A percentile compares a stretch with the other conserved stretches of the same genome.
These are phyloP conservation scores for Penicillium fuscoglaucum DNA, from an alignment of 2,329 filamentous ascomycete species.

Conservation along the genomic window DNA sequence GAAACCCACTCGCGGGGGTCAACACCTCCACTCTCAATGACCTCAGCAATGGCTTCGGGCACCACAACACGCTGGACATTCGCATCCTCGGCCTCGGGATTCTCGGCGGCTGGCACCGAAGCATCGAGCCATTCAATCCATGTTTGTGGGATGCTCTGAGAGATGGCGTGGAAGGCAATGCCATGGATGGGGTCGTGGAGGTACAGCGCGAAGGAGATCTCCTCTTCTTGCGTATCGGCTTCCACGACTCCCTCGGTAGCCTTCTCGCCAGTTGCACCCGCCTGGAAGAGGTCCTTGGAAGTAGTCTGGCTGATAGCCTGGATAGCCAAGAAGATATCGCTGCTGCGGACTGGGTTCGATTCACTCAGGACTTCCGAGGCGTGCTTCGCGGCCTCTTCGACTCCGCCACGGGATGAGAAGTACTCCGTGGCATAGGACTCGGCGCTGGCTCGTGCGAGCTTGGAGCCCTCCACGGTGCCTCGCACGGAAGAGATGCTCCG, in stretches of 20 bases:
- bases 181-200: conserved; percentile 84
- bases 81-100: conserved; percentile 43
- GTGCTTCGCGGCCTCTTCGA: conserved; percentile 76
- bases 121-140: conserved; percentile 94
- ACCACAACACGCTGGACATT: conserved; percentile 43
- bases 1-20: conserved; percentile 96
- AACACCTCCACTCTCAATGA: conserved; percentile 71
- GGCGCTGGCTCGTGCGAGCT: conserved; percentile 84
- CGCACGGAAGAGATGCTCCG: conserved; percentile 78
- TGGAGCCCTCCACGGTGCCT: conserved; percentile 82
- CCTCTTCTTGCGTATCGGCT: conserved; percentile 50
- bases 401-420: conserved; percentile 73
- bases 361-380: conserved; percentile 79
- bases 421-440: conserved; percentile 86
- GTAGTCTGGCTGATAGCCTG: conserved; percentile 74
- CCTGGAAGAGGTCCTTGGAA: conserved; percentile 68
- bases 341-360: conserved; percentile 84
- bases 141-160: conserved; percentile 76
- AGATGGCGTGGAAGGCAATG: conserved; percentile 80
- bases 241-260: conserved; percentile 37
- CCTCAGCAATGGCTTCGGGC: conserved; percentile 83
- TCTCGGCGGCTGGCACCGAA: conserved; percentile 46
- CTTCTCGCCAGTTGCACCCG: conserved; percentile 48
- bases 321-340: conserved; percentile 92
- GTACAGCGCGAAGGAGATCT: conserved; percentile 75